Conservation (phyloP, 2,329 filamentous ascomycete genomes). For the Sporothrix luriei region DNA sequence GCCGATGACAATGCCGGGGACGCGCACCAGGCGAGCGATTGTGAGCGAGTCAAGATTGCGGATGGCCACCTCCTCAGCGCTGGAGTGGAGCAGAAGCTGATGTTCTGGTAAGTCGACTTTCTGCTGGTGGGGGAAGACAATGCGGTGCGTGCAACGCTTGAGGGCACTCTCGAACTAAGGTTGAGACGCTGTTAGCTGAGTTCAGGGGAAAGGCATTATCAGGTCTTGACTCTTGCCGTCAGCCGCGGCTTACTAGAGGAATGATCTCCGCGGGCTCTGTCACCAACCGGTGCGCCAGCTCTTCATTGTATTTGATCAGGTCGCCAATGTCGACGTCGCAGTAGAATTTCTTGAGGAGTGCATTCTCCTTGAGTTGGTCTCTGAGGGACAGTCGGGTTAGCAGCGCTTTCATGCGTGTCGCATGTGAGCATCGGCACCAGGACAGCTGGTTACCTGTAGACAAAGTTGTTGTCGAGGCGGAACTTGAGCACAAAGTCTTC, state of each 20-base stretch:
- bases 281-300: constrained; percentile 84
- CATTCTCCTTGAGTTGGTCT: constrained; percentile 94
- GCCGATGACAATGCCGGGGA: constrained; percentile 96
- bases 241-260: constrained; percentile 68
- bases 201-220: neutral
- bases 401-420: neutral
- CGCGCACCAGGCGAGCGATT: constrained; percentile 91
- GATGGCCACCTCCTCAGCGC: constrained; percentile 86
- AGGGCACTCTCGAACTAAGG: constrained; percentile 84
- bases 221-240: too few relatives aligned
- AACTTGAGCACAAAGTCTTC: constrained; percentile 93
- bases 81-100: constrained; percentile 92
- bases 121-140: constrained; percentile 78
- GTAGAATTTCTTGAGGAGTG: constrained; percentile 88
- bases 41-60: constrained; percentile 90
- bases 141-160: constrained; percentile 87
- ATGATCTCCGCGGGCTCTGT: constrained; percentile 92
- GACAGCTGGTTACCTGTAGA: constrained; percentile 71
- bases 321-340: constrained; percentile 96
- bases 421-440: neutral
- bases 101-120: constrained; percentile 78
- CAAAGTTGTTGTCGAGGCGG: constrained; percentile 88
- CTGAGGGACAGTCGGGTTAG: constrained; percentile 52
- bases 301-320: constrained; percentile 93
- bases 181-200: neutral